phyloP scores from a whole-genome alignment of 805 yeast genomes.

The Myxozyma monticola region DNA sequence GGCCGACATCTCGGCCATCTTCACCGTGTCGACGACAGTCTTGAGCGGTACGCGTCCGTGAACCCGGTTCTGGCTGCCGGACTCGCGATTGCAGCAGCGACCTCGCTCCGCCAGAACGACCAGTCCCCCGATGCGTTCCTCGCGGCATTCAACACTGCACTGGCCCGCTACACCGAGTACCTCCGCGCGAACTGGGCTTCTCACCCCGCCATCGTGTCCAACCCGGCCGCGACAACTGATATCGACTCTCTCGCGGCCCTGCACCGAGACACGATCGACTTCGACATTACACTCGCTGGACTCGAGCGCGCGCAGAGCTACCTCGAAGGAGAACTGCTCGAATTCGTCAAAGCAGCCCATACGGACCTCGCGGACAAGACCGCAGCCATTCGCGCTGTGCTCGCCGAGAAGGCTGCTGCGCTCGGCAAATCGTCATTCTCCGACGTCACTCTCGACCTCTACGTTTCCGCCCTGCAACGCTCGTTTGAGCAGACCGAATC shows the following conservation, averaged over 20 bases:
- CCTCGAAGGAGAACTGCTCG: background rate
- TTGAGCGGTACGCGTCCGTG: constrained; percentile 1
- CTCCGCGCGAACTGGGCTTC: too few species aligned
- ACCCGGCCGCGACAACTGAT: too few species aligned
- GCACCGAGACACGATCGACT: constrained; percentile 3
- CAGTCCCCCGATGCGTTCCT: too few species aligned
- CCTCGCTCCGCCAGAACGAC: background rate
- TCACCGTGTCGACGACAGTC: constrained; percentile 1
- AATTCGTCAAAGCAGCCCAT: background rate
- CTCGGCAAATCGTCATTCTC: constrained; percentile 5
- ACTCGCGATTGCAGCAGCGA: constrained; percentile 6
- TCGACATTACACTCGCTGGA: constrained; percentile 1
- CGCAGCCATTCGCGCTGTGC: background rate
- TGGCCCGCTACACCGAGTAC: too few species aligned
- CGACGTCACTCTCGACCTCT: constrained; percentile 2
- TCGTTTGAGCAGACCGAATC: background rate
- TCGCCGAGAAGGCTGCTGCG: constrained; percentile 1
- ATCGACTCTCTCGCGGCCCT: too few species aligned
- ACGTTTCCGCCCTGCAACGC: background rate
- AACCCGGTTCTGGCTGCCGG: background rate
- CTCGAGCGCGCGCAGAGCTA: too few species aligned
- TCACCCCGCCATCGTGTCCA: too few species aligned
- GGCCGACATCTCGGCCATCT: background rate
- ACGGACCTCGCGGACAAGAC: background rate
- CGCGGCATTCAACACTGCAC: too few species aligned